Evolutionary conservation across 1,139 yeast genomes (phyloP).

Genomic region (Candida dubliniensis): DNA sequence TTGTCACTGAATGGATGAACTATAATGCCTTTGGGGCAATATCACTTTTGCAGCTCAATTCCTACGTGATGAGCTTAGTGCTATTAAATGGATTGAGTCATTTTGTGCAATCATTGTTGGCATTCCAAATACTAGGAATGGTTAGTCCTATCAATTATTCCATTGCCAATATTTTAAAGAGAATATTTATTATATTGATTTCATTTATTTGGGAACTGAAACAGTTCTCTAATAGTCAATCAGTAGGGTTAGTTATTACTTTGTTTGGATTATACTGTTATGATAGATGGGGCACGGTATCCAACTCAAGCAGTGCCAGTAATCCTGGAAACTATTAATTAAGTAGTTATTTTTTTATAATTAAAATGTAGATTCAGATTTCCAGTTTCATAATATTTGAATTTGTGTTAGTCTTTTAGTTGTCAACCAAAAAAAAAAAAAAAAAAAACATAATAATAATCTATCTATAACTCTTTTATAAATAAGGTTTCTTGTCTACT

Average conservation of each 20-base stretch:
- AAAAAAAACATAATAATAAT: not conserved
- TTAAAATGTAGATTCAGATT: too few relatives aligned
- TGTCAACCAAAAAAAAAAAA: not conserved
- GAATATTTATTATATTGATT: conserved; percentile 80
- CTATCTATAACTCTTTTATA: not conserved
- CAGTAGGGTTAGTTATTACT: conserved; percentile 70
- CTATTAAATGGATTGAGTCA: conserved; percentile 74
- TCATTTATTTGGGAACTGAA: conserved; percentile 71
- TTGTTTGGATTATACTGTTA: conserved; percentile 62
- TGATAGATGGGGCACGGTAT: conserved; percentile 66
- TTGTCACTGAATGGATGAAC: conserved; percentile 57
- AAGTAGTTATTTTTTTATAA: not conserved
- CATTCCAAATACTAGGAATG: conserved; percentile 84
- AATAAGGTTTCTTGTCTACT: not conserved
- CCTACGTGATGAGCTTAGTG: conserved; percentile 35
- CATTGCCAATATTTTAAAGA: conserved; percentile 83
- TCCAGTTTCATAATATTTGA: too few relatives aligned
- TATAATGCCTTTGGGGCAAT: conserved; percentile 24
- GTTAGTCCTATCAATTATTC: conserved; percentile 89
- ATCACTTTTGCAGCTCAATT: conserved; percentile 36
- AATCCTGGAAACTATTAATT: not conserved
- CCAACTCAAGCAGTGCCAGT: not conserved
- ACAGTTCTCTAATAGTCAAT: conserved; percentile 51
- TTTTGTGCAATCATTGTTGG: conserved; percentile 80
- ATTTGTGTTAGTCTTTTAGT: too few relatives aligned